Percentiles rank a stretch among this genome's conserved stretches.
Conservation (phyloP, 1,139 yeast genomes). For the Yamadazyma diddensiae region DNA sequence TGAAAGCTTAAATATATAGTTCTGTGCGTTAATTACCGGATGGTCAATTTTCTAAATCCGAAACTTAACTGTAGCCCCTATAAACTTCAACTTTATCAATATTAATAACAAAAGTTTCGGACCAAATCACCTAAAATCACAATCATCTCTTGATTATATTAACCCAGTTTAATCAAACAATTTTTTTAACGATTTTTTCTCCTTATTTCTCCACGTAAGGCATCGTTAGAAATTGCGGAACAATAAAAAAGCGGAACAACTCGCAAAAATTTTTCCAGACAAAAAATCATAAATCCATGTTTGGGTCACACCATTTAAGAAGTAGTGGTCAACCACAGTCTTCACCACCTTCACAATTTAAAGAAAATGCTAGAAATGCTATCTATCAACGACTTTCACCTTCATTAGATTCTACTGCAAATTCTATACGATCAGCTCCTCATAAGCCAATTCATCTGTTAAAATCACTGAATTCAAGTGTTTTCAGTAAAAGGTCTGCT, state of each 20-base stretch:
- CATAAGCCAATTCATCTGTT: slow-evolving; percentile 18
- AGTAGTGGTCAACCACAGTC: slow-evolving; percentile 26
- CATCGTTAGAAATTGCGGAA: slow-evolving; percentile 5
- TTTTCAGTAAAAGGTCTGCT: slow-evolving; percentile 38
- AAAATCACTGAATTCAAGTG: slow-evolving; percentile 32
- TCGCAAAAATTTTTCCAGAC: slow-evolving; percentile 11
- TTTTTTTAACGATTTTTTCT: no score
- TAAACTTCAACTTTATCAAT: no score
- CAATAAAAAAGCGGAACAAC: slow-evolving; percentile 5
- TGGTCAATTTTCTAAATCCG: no score
- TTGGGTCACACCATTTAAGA: slow-evolving; percentile 39
- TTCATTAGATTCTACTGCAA: slow-evolving; percentile 8
- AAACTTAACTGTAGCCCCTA: no score
- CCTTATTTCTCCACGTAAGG: neutral
- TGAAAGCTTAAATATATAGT: no score
- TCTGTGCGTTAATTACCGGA: no score
- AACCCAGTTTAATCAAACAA: no score
- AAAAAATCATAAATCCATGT: slow-evolving; percentile 23
- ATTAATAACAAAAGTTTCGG: no score
- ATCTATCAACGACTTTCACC: slow-evolving; percentile 45
- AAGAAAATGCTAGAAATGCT: slow-evolving; percentile 46
- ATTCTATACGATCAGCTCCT: slow-evolving; percentile 19
- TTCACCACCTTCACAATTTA: slow-evolving; percentile 41
- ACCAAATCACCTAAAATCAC: no score
- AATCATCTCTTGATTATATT: no score